Base-by-base conservation (phyloP, 441 rosid species). In the Isatis lusitanica region DNA sequence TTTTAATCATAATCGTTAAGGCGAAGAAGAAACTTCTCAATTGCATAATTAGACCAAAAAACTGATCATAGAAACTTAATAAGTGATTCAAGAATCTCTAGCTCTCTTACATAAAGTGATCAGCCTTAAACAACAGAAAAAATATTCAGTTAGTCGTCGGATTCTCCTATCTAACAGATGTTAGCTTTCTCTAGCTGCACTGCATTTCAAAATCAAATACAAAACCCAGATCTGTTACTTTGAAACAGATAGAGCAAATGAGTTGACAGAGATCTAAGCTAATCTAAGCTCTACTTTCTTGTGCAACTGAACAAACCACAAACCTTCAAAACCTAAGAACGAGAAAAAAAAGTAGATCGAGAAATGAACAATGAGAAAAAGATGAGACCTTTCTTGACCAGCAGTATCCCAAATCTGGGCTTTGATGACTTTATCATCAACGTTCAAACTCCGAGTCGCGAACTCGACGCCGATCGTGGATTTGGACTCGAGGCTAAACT, bases 361-460 rank as follows among this genome's bases (percentile, higher is more conserved):
- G 74, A 62, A 47, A 67, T 30, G 44, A 38, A 33, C 26, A 69
- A 46, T 42, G 71, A 13, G 8, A 46, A 64, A 74, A 11, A 57
- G 13, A 43, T 30, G 18, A 71, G 61, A 82, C 97, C 94, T 91
- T 73, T 91, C 97, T 74, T 91, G 97, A 66, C 94, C 92, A 82
- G 94, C 94, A 69, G 97, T 90, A 78, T 90, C 97, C 97, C 97
- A 91, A 85, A 91, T 91, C 94, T 91, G 92, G 57, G 97, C 94
- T 81, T 91, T 91, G 80, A 91, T 87, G 80, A 87, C 87, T 75
- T 87, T 87, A 39, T 83, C 83, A 79, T 84, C 87, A 65, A 87
- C 87, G 64, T 74, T 84, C 83, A 85, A 78, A 75, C 87, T 85
- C 10, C 91, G 84, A 75, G 89, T 87, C 36, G 89, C 89, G 76